phyloP scores from a whole-genome alignment of 805 yeast genomes.

The Starmera dryadoides region DNA sequence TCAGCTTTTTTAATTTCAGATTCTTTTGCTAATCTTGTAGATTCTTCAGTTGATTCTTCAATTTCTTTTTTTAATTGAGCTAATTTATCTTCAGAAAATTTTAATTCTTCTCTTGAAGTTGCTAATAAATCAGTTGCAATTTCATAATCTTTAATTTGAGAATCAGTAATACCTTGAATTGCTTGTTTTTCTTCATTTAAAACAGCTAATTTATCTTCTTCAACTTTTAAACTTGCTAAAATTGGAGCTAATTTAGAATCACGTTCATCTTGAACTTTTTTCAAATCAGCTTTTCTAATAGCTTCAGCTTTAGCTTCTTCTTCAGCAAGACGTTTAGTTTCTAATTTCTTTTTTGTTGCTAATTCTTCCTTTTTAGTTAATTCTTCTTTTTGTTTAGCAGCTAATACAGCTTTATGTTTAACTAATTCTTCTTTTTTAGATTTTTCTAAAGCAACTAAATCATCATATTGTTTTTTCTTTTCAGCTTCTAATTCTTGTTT shows the following conservation, averaged over 20 bases:
- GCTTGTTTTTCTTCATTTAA: constrained; percentile 43
- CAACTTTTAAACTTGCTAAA: constrained; percentile 43
- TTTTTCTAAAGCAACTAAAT: constrained; percentile 35
- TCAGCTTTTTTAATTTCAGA: constrained; percentile 24
- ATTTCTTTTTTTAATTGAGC: constrained; percentile 24
- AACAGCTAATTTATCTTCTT: constrained; percentile 41
- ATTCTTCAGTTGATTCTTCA: constrained; percentile 21
- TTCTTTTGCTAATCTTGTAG: constrained; percentile 24
- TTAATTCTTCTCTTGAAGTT: constrained; percentile 37
- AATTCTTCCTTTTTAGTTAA: constrained; percentile 23
- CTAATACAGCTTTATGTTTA: constrained; percentile 25
- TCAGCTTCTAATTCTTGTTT: constrained; percentile 42
- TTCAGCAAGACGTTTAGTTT: constrained; percentile 16
- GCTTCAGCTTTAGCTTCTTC: constrained; percentile 38
- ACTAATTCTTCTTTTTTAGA: constrained; percentile 25
- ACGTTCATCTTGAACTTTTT: constrained; percentile 38
- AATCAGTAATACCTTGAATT: constrained; percentile 34
- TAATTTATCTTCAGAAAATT: constrained; percentile 22
- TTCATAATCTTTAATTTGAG: constrained; percentile 38
- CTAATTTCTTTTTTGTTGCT: constrained; percentile 23
- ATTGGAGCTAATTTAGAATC: constrained; percentile 49
- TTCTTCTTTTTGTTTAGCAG: constrained; percentile 24
- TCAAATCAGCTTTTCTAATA: constrained; percentile 36
- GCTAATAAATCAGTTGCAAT: constrained; percentile 33
- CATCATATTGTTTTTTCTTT: constrained; percentile 40